Percentiles rank a stretch among this genome's conserved stretches.
phyloP scores from a whole-genome alignment of 495 filamentous ascomycete species.

The Trichoderma reesei region DNA sequence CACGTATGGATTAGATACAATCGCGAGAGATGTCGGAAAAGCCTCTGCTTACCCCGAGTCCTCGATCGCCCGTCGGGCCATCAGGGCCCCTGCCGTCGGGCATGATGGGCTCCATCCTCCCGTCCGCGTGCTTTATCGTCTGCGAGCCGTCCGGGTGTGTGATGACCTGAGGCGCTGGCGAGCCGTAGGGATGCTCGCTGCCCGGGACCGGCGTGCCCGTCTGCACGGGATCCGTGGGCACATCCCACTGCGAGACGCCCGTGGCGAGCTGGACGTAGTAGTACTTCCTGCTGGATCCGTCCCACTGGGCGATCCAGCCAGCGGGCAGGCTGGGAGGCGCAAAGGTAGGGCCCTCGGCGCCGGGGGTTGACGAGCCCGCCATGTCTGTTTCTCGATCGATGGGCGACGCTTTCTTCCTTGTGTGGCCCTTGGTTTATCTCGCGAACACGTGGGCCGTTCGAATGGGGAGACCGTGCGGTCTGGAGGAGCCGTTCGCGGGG shows the following conservation, averaged over 20 bases:
- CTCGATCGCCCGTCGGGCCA: conserved; percentile 30
- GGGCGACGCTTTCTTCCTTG: not conserved
- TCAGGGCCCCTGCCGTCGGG: conserved; percentile 25
- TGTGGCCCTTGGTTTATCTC: not conserved
- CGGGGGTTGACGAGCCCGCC: conserved; percentile 45
- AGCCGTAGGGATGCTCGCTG: conserved; percentile 38
- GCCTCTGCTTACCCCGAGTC: conserved; percentile 32
- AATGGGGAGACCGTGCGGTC: conserved; percentile 1
- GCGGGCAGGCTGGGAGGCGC: conserved; percentile 58
- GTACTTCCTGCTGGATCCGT: conserved; percentile 60
- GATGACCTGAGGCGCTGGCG: conserved; percentile 32
- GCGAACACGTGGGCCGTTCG: not conserved
- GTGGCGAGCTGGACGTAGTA: conserved; percentile 74
- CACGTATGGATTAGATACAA: not conserved
- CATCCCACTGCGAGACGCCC: conserved; percentile 68
- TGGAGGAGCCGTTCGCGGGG: conserved; percentile 9
- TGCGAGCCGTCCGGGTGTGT: conserved; percentile 43
- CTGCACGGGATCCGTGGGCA: conserved; percentile 56
- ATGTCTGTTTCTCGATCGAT: conserved; percentile 19
- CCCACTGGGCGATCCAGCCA: conserved; percentile 84
- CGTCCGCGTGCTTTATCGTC: conserved; percentile 40
- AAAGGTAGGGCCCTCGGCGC: conserved; percentile 59
- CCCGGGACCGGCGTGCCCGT: conserved; percentile 37
- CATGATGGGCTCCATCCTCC: conserved; percentile 38
- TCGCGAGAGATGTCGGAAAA: not conserved